Evolutionary conservation across 192 early-diverging fungal genomes (phyloP).

Genomic region (Linnemannia hyalina): DNA sequence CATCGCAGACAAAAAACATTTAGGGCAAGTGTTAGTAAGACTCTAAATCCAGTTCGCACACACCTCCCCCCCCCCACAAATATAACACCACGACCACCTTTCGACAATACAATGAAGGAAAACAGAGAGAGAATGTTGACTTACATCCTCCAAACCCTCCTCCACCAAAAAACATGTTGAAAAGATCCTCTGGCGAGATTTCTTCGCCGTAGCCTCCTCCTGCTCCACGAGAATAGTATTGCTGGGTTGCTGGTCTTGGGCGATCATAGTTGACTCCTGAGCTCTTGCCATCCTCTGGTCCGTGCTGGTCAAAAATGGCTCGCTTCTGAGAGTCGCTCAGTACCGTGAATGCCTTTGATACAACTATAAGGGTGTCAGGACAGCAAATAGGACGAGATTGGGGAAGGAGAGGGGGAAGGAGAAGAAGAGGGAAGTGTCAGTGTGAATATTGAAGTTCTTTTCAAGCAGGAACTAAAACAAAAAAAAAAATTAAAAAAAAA

Average conservation of each 20-base stretch:
- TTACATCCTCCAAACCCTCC: conserved; percentile 65
- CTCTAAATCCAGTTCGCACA: background rate
- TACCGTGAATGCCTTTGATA: conserved; percentile 92
- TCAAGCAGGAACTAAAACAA: background rate
- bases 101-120: conserved; percentile 51
- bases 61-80: background rate
- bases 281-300: conserved; percentile 75
- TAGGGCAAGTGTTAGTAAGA: background rate
- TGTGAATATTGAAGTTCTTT: background rate
- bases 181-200: conserved; percentile 92
- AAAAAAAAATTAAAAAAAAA: background rate
- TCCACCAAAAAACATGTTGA: conserved; percentile 96
- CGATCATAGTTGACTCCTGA: conserved; percentile 54
- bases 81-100: conserved; percentile 18
- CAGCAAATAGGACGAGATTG: too few species aligned
- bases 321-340: conserved; percentile 90
- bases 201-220: conserved; percentile 71
- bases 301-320: conserved; percentile 87
- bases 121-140: conserved; percentile 30
- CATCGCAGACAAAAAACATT: conserved; percentile 54
- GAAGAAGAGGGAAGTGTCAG: background rate
- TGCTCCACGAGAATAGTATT: conserved; percentile 10
- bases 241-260: conserved; percentile 29
- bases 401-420: background rate
- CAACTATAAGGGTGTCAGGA: conserved; percentile 65